Conservation (phyloP, 345 rosid genomes). For the Eucalyptus rudis region DNA sequence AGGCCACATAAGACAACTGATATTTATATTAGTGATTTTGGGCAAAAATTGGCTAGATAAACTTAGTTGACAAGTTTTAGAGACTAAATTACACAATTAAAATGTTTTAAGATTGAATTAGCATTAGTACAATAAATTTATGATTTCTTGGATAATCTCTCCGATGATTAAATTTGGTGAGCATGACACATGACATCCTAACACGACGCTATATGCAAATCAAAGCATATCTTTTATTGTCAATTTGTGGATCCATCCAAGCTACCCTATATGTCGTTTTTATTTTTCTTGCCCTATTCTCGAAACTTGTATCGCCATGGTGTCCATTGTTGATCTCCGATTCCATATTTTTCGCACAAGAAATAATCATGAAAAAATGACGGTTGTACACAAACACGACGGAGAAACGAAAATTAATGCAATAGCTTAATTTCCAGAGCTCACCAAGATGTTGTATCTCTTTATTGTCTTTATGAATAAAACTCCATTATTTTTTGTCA, state of each 20-base stretch:
- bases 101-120: rapidly evolving
- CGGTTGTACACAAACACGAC: neutral
- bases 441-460: neutral
- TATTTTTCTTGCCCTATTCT: neutral
- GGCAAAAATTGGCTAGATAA: rapidly evolving
- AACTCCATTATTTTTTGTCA: neutral
- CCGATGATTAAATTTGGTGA: no score
- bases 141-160: no score
- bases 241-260: neutral
- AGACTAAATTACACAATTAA: no score
- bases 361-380: neutral
- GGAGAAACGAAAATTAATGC: neutral
- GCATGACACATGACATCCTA: no score
- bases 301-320: neutral
- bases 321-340: neutral
- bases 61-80: no score
- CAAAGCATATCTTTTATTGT: no score
- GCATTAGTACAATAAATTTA: no score
- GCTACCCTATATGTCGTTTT: neutral
- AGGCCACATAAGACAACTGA: rapidly evolving
- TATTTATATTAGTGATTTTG: rapidly evolving
- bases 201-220: no score
- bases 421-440: neutral
- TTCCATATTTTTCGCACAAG: neutral
- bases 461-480: neutral